Evolutionary conservation across 306 rosid species (phyloP), one percentile per base, ranked within the genome.

Genomic region (Lathyrus aphaca): DNA sequence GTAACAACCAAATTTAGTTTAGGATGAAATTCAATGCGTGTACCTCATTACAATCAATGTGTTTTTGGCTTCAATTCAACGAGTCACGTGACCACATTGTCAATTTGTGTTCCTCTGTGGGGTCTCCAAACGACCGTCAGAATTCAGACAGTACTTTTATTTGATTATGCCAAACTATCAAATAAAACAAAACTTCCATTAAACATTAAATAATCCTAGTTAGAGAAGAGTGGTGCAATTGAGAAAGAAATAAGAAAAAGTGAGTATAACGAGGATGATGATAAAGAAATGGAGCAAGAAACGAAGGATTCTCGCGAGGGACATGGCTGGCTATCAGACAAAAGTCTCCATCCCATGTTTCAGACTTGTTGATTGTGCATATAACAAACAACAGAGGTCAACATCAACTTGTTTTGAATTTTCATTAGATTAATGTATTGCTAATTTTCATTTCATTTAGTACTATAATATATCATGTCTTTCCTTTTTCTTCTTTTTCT

Each of bases 11-110:
- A 67, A 51, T 16, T 21, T 45, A 50, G 39, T 46, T 64, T 11
- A 14, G 27, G 37, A 73, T 58, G 72, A 49, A 72, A 71, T 69
- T 71, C 64, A 61, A 71, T 72, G 80, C 54, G 68, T 46, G 80
- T 61, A 59, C 60, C 80, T 48, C 43, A 48, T 45, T 6, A 37
- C 66, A 57, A 77, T 77, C 50, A 77, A 77, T 58, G 59, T 55
- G 66, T 67, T 65, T 61, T 77, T 74, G 77, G 80, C 66, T 66
- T 51, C 38, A 58, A 66, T 16, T 63, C 43, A 61, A 57, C 1
- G 51, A 11, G 46, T 75, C 86, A 79, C 83, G 76, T 82, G 86
- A 1, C 30, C 30, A 40, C 39, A 5, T 79, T 76, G 86, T 72
- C 83, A 40, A 66, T 68, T 79, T 61, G 16, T 75, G 79, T 63